These are phyloP conservation scores for Entamoeba invadens DNA, from an alignment of 208 protist species.

Conservation along the genomic window DNA sequence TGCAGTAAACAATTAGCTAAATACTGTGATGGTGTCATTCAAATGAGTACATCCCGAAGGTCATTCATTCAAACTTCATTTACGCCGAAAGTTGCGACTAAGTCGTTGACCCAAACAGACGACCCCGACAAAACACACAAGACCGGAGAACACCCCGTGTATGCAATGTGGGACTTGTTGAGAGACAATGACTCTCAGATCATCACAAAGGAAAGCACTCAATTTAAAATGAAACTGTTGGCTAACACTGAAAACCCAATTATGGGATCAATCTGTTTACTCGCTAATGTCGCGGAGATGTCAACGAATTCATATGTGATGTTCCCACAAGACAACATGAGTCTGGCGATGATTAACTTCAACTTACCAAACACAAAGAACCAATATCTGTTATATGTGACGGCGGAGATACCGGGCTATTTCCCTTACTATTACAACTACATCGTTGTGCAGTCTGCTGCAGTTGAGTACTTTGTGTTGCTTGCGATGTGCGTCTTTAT, in stretches of 20 bases:
- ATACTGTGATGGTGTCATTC: no score
- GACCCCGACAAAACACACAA: no score
- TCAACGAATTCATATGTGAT: neutral
- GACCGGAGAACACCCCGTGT: no score
- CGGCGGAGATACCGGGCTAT: neutral
- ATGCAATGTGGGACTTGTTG: neutral
- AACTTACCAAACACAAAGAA: neutral
- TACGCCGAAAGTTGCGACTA: no score
- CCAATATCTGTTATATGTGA: neutral
- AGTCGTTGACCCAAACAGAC: no score
- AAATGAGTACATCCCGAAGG: no score
- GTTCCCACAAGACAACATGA: neutral
- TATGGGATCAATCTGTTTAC: neutral
- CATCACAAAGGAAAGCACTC: neutral
- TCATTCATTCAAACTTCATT: no score
- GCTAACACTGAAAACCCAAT: neutral
- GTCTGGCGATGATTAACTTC: neutral
- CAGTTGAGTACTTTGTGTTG: neutral
- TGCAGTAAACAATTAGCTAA: no score
- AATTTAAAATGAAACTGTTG: neutral
- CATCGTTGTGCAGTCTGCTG: neutral
- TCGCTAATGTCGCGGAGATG: neutral
- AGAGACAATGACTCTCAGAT: neutral
- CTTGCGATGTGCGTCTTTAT: neutral
- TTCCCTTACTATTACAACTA: neutral